Conservation (phyloP, 495 filamentous ascomycete genomes). For the Penicillium tannophilum region DNA sequence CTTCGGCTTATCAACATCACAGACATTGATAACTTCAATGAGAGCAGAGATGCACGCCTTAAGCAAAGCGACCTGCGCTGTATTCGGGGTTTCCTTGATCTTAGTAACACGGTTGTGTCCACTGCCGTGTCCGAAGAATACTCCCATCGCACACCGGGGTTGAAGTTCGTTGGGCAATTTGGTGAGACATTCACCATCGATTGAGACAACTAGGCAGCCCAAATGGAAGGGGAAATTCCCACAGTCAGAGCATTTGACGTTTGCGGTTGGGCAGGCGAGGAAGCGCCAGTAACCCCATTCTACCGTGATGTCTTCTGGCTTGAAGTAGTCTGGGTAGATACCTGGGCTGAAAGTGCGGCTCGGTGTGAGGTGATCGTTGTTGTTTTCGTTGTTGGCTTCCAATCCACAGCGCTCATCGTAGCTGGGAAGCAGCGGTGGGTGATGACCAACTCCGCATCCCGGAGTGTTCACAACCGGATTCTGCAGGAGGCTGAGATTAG, state of each 20-base stretch:
- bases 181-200: constrained; percentile 11
- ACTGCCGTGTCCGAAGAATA: constrained; percentile 21
- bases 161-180: neutral
- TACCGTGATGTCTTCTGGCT: constrained; percentile 14
- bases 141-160: constrained; percentile 7
- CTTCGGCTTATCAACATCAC: neutral
- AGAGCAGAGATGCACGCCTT: constrained; percentile 20
- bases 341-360: neutral
- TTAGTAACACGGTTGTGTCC: constrained; percentile 2
- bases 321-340: neutral
- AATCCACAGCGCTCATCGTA: neutral
- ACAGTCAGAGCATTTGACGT: constrained; percentile 16
- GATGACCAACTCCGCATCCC: neutral
- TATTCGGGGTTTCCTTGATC: constrained; percentile 12
- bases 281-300: constrained; percentile 13
- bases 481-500: neutral
- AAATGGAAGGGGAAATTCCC: constrained; percentile 12
- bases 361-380: neutral
- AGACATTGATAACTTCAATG: constrained; percentile 4
- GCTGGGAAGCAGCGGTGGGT: neutral
- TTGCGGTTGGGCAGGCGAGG: constrained; percentile 14
- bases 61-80: constrained; percentile 22
- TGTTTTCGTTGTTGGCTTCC: neutral
- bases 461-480: neutral
- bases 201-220: constrained; percentile 17